Conservation (phyloP, 495 filamentous ascomycete genomes). For the Tuber aestivum region DNA sequence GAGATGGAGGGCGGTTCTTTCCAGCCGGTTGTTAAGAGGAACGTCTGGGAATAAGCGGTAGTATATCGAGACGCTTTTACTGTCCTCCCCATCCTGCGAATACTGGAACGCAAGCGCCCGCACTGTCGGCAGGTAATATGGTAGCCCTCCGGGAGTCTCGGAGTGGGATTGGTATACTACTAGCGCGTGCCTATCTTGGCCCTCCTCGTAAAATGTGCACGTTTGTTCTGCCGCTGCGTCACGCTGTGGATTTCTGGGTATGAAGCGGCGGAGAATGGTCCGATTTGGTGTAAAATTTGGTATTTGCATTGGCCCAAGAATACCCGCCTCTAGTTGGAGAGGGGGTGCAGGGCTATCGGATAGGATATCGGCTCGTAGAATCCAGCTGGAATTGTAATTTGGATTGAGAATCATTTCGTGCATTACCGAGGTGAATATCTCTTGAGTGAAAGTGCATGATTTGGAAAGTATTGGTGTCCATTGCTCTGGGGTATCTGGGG, state of each 20-base stretch:
- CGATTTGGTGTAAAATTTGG: constrained; percentile 53
- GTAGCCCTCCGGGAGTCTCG: constrained; percentile 55
- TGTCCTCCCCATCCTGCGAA: constrained; percentile 15
- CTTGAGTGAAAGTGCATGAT: constrained; percentile 54
- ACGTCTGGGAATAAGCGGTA: constrained; percentile 56
- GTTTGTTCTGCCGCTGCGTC: constrained; percentile 73
- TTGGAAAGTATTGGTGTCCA: constrained; percentile 53
- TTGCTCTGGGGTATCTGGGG: constrained; percentile 8
- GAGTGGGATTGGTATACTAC: constrained; percentile 78
- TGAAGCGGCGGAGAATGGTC: constrained; percentile 63
- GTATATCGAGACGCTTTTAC: constrained; percentile 52
- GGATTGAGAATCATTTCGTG: constrained; percentile 73
- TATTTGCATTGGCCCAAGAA: constrained; percentile 47
- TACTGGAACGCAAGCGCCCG: constrained; percentile 64
- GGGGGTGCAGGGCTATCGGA: constrained; percentile 46
- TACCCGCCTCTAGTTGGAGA: constrained; percentile 19
- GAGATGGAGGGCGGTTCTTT: constrained; percentile 65
- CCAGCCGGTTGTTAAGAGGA: constrained; percentile 51
- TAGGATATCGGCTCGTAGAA: constrained; percentile 83
- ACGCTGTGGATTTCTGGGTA: constrained; percentile 72
- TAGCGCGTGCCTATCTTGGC: constrained; percentile 47
- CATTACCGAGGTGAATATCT: constrained; percentile 59
- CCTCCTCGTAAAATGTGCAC: constrained; percentile 58
- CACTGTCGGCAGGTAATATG: constrained; percentile 80
- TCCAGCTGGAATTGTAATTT: constrained; percentile 73